Evolutionary conservation across 768 basidiomycete genomes (phyloP).

Genomic region (Pulveroboletus sp.): DNA sequence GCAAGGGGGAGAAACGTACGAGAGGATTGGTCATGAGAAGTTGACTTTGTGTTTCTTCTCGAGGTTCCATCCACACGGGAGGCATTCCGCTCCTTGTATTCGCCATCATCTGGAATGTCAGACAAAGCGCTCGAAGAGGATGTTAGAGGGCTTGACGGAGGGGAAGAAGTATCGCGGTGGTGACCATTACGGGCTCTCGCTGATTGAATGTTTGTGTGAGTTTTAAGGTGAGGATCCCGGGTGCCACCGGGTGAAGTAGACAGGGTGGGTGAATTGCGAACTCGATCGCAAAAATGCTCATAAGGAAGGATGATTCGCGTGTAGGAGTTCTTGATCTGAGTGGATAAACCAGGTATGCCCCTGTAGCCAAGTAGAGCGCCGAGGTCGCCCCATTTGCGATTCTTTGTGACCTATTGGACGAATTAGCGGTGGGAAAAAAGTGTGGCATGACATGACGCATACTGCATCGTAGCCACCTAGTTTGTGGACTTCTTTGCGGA

Average conservation of each 20-base stretch:
- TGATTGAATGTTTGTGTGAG: slow-evolving; percentile 48
- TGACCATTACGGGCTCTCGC: slow-evolving; percentile 37
- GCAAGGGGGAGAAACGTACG: slow-evolving; percentile 28
- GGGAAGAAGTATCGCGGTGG: slow-evolving; percentile 48
- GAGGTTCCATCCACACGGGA: slow-evolving; percentile 38
- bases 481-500: slow-evolving; percentile 89
- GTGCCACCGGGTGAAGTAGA: slow-evolving; percentile 38
- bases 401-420: slow-evolving; percentile 64
- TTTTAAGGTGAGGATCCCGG: slow-evolving; percentile 53
- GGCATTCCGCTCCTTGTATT: slow-evolving; percentile 54
- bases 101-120: slow-evolving; percentile 77
- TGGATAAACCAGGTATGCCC: slow-evolving; percentile 77
- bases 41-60: slow-evolving; percentile 51
- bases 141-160: slow-evolving; percentile 75
- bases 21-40: slow-evolving; percentile 48
- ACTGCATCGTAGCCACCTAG: slow-evolving; percentile 87
- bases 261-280: slow-evolving; percentile 58
- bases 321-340: slow-evolving; percentile 89
- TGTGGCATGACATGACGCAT: slow-evolving; percentile 29
- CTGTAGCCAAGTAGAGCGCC: slow-evolving; percentile 82
- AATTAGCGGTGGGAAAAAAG: slow-evolving; percentile 26
- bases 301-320: slow-evolving; percentile 92
- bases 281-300: slow-evolving; percentile 82
- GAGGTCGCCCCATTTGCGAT: slow-evolving; percentile 86
- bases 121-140: slow-evolving; percentile 75